Evolutionary conservation across 352 stramenopile species (phyloP).

Genomic region (Phytophthora capsici): DNA sequence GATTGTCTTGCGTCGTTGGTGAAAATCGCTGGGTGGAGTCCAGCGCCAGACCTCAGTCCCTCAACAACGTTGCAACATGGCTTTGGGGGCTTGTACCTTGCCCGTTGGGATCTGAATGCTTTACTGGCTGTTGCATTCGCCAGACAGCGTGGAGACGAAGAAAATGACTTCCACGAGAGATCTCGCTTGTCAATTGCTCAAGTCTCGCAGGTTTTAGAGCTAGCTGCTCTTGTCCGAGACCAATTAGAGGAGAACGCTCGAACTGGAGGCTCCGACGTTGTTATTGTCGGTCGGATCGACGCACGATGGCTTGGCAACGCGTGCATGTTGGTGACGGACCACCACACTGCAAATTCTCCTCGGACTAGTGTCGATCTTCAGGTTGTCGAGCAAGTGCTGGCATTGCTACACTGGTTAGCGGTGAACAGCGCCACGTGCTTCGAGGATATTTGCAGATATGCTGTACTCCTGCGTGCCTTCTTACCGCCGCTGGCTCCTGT

Average conservation of each 20-base stretch:
- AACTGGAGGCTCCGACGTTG: constrained; percentile 4
- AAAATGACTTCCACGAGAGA: constrained; percentile 54
- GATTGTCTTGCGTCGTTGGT: constrained; percentile 45
- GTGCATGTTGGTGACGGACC: constrained; percentile 27
- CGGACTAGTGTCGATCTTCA: constrained; percentile 4
- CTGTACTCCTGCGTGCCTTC: constrained; percentile 35
- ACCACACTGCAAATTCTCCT: not conserved
- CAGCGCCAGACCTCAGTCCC: constrained; percentile 6
- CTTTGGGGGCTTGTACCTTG: constrained; percentile 62
- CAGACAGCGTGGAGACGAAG: constrained; percentile 39
- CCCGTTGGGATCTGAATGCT: constrained; percentile 54
- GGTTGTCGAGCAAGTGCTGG: constrained; percentile 40
- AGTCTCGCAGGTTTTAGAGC: constrained; percentile 47
- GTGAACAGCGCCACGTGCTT: constrained; percentile 35
- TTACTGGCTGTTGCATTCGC: constrained; percentile 51
- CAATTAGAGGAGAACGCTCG: constrained; percentile 28
- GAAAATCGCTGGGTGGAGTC: constrained; percentile 43
- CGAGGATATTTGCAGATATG: constrained; percentile 33
- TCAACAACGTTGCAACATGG: constrained; percentile 10
- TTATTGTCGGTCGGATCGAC: constrained; percentile 30
- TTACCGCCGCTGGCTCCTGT: constrained; percentile 20
- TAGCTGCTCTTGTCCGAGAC: constrained; percentile 24
- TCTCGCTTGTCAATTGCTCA: constrained; percentile 31
- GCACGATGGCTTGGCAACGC: constrained; percentile 31
- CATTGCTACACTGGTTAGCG: constrained; percentile 43